phyloP scores from a whole-genome alignment of 2,329 filamentous ascomycete species.

The Epichloe uncinata region DNA sequence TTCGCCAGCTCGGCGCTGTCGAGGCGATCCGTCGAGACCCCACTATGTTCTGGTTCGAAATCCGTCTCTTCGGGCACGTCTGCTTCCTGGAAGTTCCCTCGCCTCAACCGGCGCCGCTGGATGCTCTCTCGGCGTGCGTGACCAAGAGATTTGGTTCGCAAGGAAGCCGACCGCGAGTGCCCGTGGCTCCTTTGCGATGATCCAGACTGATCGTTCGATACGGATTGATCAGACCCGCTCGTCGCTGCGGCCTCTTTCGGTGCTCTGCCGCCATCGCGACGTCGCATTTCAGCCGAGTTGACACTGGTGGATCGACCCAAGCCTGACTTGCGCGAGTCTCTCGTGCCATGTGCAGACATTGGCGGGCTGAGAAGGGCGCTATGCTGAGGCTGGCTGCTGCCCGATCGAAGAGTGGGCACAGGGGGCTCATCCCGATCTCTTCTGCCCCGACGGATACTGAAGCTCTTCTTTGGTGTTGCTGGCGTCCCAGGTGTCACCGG shows the following conservation, averaged over 20 bases:
- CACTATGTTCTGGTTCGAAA: conserved; percentile 54
- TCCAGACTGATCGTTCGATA: conserved; percentile 37
- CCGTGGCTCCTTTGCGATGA: conserved; percentile 37
- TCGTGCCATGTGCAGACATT: conserved; percentile 41
- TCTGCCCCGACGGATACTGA: conserved; percentile 58
- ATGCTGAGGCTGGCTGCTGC: conserved; percentile 56
- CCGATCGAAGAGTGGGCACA: conserved; percentile 36
- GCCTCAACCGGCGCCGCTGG: conserved; percentile 64
- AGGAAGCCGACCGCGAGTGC: conserved; percentile 46
- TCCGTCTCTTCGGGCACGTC: conserved; percentile 89
- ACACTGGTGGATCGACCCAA: conserved; percentile 84
- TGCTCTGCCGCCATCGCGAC: conserved; percentile 37
- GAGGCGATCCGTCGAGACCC: conserved; percentile 45
- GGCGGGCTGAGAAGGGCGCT: conserved; percentile 68
- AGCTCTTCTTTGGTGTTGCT: conserved; percentile 64
- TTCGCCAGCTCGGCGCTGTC: conserved; percentile 71
- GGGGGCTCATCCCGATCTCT: conserved; percentile 39
- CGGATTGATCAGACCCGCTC: conserved; percentile 68
- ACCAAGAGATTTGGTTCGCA: conserved; percentile 74
- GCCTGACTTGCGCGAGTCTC: conserved; percentile 47
- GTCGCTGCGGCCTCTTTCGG: conserved; percentile 56
- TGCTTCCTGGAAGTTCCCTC: conserved; percentile 58
- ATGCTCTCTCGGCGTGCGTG: conserved; percentile 87
- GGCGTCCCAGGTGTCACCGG: conserved; percentile 22
- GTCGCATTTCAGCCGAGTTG: conserved; percentile 70